phyloP scores from a whole-genome alignment of 352 stramenopile species.

The Pythium vanterpoolii region DNA sequence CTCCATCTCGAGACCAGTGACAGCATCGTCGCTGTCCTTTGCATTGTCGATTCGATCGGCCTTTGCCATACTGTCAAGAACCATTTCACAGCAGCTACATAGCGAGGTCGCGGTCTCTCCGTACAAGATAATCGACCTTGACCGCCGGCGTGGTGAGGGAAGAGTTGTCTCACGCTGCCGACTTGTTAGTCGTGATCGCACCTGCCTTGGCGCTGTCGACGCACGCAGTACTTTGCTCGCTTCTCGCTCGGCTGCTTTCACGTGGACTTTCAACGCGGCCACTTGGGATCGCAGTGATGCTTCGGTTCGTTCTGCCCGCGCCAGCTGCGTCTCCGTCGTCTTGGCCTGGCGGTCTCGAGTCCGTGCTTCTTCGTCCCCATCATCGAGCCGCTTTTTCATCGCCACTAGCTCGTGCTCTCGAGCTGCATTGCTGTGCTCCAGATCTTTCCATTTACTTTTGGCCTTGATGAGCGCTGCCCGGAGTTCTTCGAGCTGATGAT shows the following conservation, averaged over 20 bases:
- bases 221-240: constrained; percentile 18
- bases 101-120: neutral
- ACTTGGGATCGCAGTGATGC: constrained; percentile 28
- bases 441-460: constrained; percentile 24
- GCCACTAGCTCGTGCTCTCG: constrained; percentile 19
- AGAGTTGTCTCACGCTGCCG: neutral
- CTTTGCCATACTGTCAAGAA: constrained; percentile 13
- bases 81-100: constrained; percentile 12
- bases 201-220: neutral
- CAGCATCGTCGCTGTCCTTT: constrained; percentile 12
- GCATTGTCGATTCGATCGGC: constrained; percentile 26
- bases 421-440: constrained; percentile 15
- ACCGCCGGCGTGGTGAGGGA: neutral
- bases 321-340: constrained; percentile 25
- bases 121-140: neutral
- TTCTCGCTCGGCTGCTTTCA: constrained; percentile 21
- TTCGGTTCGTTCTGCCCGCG: constrained; percentile 32
- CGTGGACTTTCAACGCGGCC: constrained; percentile 20
- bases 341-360: constrained; percentile 11
- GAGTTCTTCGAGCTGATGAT: constrained; percentile 28
- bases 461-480: constrained; percentile 28
- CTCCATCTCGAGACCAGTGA: neutral
- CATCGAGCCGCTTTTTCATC: constrained; percentile 22
- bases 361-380: constrained; percentile 14
- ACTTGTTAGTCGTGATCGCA: neutral